phyloP scores from a whole-genome alignment of 139 green algal species.

The Ettlia oleoabundans region DNA sequence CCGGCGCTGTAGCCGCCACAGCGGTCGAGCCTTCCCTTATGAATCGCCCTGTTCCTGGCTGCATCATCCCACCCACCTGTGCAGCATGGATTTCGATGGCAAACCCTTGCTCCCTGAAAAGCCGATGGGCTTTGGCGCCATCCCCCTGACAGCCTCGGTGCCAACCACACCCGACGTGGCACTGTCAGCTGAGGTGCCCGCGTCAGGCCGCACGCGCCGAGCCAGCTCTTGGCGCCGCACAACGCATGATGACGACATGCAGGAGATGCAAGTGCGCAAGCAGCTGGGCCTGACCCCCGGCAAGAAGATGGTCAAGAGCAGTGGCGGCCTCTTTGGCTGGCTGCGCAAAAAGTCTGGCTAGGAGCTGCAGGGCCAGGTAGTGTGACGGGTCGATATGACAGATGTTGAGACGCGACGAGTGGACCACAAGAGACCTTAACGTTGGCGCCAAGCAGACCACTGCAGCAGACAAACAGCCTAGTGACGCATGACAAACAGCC shows the following conservation, averaged over 20 bases:
- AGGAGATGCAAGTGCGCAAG: conserved; percentile 29
- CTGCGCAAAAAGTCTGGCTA: neutral
- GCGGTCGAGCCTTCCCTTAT: too few species aligned
- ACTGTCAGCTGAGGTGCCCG: neutral
- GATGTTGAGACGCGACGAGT: too few species aligned
- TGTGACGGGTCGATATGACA: too few species aligned
- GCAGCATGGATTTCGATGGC: neutral
- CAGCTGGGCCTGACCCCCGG: conserved; percentile 9
- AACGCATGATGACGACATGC: neutral
- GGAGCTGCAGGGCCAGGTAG: neutral
- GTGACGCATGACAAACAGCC: too few species aligned
- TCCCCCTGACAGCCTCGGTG: neutral
- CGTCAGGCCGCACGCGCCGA: neutral
- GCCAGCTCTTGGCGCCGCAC: neutral
- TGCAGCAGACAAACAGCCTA: too few species aligned
- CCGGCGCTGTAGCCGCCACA: too few species aligned
- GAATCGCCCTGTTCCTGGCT: too few species aligned
- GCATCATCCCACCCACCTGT: neutral
- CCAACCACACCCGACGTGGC: neutral
- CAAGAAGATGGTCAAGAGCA: conserved; percentile 8
- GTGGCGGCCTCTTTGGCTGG: conserved; percentile 3
- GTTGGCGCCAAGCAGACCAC: too few species aligned
- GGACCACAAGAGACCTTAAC: too few species aligned
- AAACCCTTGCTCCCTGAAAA: neutral
- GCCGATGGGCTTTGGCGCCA: neutral